A percentile compares a stretch with the other conserved stretches of the same genome.
Evolutionary conservation across 2,329 filamentous ascomycete species (phyloP).

Genomic region (Stagonosporopsis cucurbitacearum): DNA sequence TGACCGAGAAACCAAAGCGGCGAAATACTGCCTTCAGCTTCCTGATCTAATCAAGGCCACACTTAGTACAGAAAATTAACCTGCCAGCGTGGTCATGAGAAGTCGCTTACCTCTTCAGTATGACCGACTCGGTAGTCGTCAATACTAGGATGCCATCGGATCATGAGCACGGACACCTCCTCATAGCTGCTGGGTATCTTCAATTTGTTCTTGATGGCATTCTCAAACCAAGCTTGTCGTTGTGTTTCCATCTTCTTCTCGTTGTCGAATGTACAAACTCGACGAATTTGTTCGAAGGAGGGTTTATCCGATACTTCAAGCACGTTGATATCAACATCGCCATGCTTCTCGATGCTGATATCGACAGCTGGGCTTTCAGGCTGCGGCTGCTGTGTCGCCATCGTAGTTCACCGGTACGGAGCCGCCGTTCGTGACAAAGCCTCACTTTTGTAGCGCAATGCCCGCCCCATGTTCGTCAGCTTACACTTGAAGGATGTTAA

Average conservation of each 20-base stretch:
- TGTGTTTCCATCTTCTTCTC: conserved; percentile 10
- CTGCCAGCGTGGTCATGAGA: not conserved
- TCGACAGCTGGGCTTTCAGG: not conserved
- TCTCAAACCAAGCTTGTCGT: conserved; percentile 25
- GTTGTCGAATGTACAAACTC: not conserved
- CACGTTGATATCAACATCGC: not conserved
- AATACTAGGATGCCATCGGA: conserved; percentile 33
- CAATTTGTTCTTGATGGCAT: conserved; percentile 20
- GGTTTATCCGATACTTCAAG: not conserved
- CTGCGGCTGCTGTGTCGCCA: conserved; percentile 1
- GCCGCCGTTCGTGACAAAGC: not conserved
- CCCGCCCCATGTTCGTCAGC: not conserved
- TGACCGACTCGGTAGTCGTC: conserved; percentile 26
- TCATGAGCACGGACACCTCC: conserved; percentile 35
- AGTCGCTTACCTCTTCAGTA: conserved; percentile 18
- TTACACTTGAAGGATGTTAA: not conserved
- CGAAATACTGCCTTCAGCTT: conserved; percentile 10
- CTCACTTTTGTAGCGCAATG: not conserved
- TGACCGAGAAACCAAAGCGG: conserved; percentile 11
- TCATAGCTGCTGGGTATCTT: conserved; percentile 33
- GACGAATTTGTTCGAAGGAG: not conserved
- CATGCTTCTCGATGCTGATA: not conserved
- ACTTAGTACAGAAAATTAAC: no score
- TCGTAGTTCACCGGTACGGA: not conserved
- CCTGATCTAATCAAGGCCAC: not conserved